These are phyloP conservation scores for Melastoma malabathricum DNA, from an alignment of 345 rosid genomes.

Conservation along the genomic window DNA sequence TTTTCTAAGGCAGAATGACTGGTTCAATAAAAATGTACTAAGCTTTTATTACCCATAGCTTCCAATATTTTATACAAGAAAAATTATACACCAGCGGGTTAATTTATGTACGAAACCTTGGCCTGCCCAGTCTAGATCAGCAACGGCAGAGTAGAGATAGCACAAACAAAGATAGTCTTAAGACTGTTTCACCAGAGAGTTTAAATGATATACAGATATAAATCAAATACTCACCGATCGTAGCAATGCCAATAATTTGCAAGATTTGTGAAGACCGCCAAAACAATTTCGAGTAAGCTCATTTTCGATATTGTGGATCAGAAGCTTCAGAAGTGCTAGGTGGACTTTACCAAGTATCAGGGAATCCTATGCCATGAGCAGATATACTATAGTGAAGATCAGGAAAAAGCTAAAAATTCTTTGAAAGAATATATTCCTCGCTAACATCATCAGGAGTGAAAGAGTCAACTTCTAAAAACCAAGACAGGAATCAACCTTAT, in stretches of 20 bases:
- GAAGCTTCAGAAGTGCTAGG: slow-evolving; percentile 77
- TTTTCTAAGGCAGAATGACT: too few species aligned
- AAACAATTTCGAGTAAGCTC: slow-evolving; percentile 44
- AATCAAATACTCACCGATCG: slow-evolving; percentile 57
- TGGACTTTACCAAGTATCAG: slow-evolving; percentile 80
- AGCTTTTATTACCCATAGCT: too few species aligned
- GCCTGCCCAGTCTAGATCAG: too few species aligned
- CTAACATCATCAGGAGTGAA: background rate
- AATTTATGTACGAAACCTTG: too few species aligned
- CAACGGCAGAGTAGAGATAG: too few species aligned
- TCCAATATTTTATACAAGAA: too few species aligned
- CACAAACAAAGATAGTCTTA: too few species aligned
- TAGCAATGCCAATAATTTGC: slow-evolving; percentile 85
- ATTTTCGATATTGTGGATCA: slow-evolving; percentile 48
- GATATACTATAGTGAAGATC: slow-evolving; percentile 8
- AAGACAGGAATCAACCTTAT: slow-evolving; percentile 47
- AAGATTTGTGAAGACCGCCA: slow-evolving; percentile 49
- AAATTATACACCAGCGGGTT: too few species aligned
- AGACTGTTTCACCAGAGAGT: background rate
- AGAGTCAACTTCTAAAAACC: too few species aligned
- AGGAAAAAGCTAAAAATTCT: background rate
- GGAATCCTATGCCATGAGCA: slow-evolving; percentile 51
- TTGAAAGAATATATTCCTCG: background rate
- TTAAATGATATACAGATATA: background rate
- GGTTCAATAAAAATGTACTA: too few species aligned